Conservation (phyloP, 805 yeast species). For the Monosporozyma solicola region DNA sequence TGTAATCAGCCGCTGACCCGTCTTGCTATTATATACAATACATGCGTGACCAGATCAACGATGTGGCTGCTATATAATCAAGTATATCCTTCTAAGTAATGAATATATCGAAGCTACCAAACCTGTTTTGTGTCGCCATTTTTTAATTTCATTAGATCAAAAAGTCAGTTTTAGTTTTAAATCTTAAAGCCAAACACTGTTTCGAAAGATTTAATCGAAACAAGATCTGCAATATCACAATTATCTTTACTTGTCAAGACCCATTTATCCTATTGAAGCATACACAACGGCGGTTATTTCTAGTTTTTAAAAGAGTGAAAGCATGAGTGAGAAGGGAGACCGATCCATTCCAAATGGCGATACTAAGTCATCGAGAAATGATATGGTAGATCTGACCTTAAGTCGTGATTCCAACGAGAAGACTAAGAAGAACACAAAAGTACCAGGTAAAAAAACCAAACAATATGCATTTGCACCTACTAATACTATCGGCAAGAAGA, state of each 20-base stretch:
- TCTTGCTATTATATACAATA: not conserved
- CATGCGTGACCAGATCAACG: not conserved
- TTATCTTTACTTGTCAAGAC: not conserved
- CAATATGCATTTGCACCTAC: slow-evolving; percentile 25
- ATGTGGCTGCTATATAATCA: not conserved
- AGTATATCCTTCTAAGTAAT: not conserved
- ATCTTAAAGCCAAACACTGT: not conserved
- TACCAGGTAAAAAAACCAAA: slow-evolving; percentile 9
- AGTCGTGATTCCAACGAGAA: not conserved
- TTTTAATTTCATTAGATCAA: not conserved
- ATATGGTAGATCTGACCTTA: not conserved
- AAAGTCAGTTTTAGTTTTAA: not conserved
- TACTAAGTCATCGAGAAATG: not conserved
- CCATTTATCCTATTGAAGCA: not conserved
- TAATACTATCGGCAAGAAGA: slow-evolving; percentile 12
- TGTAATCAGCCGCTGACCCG: not conserved
- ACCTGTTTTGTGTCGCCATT: not conserved
- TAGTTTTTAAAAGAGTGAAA: not conserved
- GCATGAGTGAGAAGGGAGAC: not conserved
- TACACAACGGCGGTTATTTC: too few relatives aligned
- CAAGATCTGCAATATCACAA: not conserved
- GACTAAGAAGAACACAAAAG: not conserved
- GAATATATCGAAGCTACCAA: not conserved
- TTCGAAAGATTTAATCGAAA: not conserved
- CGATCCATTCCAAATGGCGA: not conserved